Evolutionary conservation across 805 yeast genomes (phyloP).

Genomic region (Blastobotrys attinorum): DNA sequence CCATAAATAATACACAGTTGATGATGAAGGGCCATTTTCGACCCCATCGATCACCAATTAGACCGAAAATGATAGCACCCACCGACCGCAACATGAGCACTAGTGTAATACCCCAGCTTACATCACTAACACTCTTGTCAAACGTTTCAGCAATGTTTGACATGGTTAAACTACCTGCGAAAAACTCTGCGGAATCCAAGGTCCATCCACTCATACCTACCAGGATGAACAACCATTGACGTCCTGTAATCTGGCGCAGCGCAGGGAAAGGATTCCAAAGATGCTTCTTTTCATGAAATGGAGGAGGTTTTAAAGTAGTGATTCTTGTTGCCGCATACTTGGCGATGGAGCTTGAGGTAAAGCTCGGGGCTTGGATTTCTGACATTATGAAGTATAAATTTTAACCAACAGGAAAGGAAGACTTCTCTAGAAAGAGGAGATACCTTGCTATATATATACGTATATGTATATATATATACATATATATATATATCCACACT

Average conservation of each 20-base stretch:
- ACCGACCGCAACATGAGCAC: constrained; percentile 65
- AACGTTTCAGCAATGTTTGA: constrained; percentile 43
- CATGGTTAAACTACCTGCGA: constrained; percentile 51
- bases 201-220: constrained; percentile 63
- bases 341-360: constrained; percentile 18
- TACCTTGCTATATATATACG: neutral
- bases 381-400: neutral
- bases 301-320: constrained; percentile 25
- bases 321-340: constrained; percentile 28
- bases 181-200: constrained; percentile 67
- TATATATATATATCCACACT: neutral
- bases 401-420: neutral
- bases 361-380: constrained; percentile 15
- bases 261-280: constrained; percentile 57
- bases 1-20: constrained; percentile 44
- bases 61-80: constrained; percentile 63
- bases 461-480: too few species aligned
- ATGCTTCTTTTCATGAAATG: constrained; percentile 13
- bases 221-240: constrained; percentile 54
- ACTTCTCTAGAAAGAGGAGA: neutral
- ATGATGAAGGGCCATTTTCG: constrained; percentile 57
- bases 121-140: constrained; percentile 36
- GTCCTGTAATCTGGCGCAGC: constrained; percentile 38
- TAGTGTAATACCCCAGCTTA: constrained; percentile 68
- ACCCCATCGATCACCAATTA: constrained; percentile 54